Evolutionary conservation across 176 grass and related monocot genomes (phyloP), one percentile per base, ranked within the genome.

Genomic region (Olyra latifolia): DNA sequence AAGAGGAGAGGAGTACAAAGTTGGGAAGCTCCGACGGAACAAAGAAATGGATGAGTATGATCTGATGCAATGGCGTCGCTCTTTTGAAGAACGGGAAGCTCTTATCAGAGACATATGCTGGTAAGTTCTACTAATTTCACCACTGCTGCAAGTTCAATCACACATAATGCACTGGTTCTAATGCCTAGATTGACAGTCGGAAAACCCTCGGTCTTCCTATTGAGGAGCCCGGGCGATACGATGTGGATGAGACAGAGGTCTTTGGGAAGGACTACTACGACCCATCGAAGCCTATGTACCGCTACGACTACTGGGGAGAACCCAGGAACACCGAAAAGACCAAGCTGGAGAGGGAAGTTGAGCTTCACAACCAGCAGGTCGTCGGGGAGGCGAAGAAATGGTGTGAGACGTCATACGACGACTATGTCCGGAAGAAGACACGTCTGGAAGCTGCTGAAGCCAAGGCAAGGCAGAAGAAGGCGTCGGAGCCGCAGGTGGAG

Each of bases 31-130:
- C 47, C 83, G 81, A 43, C 80, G 90, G 23, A 94, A 95, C 72
- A 68, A 71, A 69, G 90, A 98, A 63, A 98, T 98, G 95, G 95
- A 98, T 74, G 86, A 93, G 77, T 95, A 98, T 50, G 95, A 98
- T 84, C 66, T 94, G 54, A 74, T 98, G 83, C 95, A 95, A 19
- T 98, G 95, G 95, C 80, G 49, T 10, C 88, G 88, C 46, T 98
- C 92, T 14, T 87, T 81, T 68, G 95, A 98, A 77, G 92, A 91
- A 81, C 85, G 95, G 39, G 95, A 98, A 76, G 84, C 90, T 69
- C 95, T 95, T 40, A 91, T 98, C 13, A 98, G 90, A 91, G 95
- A 95, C 74, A 95, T 93, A 66, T 89, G 92, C 86, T 92, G 90
- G 92, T 93, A 91, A 82, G 63, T 28, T 16, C 55, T 35, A 57